Base-by-base conservation (phyloP, 2,329 filamentous ascomycete species). In the Aspergillus ruber region DNA sequence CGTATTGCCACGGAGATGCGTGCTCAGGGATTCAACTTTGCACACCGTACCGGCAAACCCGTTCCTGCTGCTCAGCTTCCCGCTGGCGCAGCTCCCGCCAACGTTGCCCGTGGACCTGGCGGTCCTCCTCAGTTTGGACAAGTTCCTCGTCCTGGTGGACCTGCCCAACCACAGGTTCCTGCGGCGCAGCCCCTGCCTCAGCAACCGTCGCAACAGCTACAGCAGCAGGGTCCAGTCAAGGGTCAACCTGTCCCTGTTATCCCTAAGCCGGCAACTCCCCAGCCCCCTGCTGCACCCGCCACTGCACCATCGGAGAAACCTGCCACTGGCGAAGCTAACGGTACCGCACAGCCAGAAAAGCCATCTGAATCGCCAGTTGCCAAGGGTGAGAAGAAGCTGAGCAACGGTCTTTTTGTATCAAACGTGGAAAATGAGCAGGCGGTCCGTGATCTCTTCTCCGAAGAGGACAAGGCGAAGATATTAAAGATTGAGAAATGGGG, bases 1-100 rank as follows among this genome's bases (percentile, higher is more conserved):
- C 84, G 93, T 39, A 97, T 98, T 58, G 93, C 90, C 42, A 98
- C 93, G 0, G 93, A 98, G 73, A 98, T 98, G 93, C 84, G 90
- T 54, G 93, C 93, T 18, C 93, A 98, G 65, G 93, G 93, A 38
- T 98, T 98, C 80, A 98, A 98, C 78, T 98, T 98, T 69, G 90
- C 93, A 20, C 93, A 98, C 69, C 86, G 93, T 59, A 88, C 87
- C 54, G 84, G 87, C 48, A 97, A 97, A 76, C 83, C 70, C 46
- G 50, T 55, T 40, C 58, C 59, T 43, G 39, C 49, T 41, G 36
- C 45, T 44, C 61, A 60, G 43, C 50, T 64, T 32, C 61, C 64
- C 35, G 56, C 60, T 23, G 58, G 64, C 36, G 63, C 67, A 38
- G 54, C 61, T 21, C 66, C 71, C 4, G 67, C 65, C 15, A 65